Percentiles rank a stretch among this genome's conserved stretches.
phyloP scores from a whole-genome alignment of 495 filamentous ascomycete species.

The Melanomma pulvis-pyrius region DNA sequence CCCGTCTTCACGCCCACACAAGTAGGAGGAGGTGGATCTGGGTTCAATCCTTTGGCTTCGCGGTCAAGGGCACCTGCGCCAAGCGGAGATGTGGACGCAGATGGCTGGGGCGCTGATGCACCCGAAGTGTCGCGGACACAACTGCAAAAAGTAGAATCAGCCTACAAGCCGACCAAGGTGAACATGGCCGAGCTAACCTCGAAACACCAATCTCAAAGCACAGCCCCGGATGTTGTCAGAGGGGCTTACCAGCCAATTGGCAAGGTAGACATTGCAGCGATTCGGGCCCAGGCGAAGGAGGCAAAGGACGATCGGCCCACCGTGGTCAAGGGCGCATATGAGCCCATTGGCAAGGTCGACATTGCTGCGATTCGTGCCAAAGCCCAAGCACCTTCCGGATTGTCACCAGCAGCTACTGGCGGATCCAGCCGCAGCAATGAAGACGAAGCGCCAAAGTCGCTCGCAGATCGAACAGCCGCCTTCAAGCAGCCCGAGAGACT shows the following conservation, averaged over 20 bases:
- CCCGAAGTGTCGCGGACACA: constrained; percentile 82
- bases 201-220: constrained; percentile 52
- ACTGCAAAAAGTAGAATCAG: constrained; percentile 88
- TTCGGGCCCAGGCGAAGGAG: constrained; percentile 76
- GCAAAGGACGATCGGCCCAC: constrained; percentile 74
- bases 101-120: constrained; percentile 97
- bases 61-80: constrained; percentile 51
- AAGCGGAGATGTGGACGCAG: constrained; percentile 61
- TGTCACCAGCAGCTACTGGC: constrained; percentile 50
- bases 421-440: constrained; percentile 42
- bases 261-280: constrained; percentile 91
- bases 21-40: constrained; percentile 59
- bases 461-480: constrained; percentile 68
- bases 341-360: constrained; percentile 92
- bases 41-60: constrained; percentile 67
- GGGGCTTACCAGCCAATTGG: constrained; percentile 96
- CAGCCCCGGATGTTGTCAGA: constrained; percentile 66
- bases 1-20: constrained; percentile 85
- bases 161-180: constrained; percentile 92
- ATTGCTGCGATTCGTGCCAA: constrained; percentile 87
- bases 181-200: constrained; percentile 77
- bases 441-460: constrained; percentile 54
- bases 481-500: constrained; percentile 77
- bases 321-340: constrained; percentile 85
- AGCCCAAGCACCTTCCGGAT: constrained; percentile 60